A percentile compares a stretch with the other conserved stretches of the same genome.
phyloP scores from a whole-genome alignment of 1,284 basidiomycete genomes.

The Phylloboletellus chloephorus region DNA sequence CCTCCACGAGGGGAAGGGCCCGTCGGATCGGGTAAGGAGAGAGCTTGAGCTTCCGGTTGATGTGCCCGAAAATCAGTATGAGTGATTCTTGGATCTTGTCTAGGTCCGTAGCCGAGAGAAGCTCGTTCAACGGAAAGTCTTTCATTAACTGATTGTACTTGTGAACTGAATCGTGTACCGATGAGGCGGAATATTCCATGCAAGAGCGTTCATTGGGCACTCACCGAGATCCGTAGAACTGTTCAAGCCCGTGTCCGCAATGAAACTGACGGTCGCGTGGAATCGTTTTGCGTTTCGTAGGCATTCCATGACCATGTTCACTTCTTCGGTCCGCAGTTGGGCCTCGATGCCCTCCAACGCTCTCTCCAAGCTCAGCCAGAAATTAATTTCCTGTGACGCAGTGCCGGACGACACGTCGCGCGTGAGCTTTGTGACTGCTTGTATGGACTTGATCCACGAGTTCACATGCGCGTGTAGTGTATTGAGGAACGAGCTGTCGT shows the following conservation, averaged over 20 bases:
- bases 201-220: constrained; percentile 21
- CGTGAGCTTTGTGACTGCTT: constrained; percentile 90
- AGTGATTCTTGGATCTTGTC: constrained; percentile 91
- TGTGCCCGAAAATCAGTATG: constrained; percentile 83
- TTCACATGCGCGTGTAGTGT: constrained; percentile 93
- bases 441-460: constrained; percentile 97
- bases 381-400: constrained; percentile 98
- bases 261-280: constrained; percentile 95
- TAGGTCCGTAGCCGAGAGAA: constrained; percentile 92
- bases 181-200: constrained; percentile 11
- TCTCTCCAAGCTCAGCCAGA: constrained; percentile 93
- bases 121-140: constrained; percentile 95
- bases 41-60: constrained; percentile 93
- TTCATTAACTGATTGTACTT: constrained; percentile 99
- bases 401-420: constrained; percentile 94
- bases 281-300: constrained; percentile 95
- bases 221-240: constrained; percentile 82
- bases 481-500: constrained; percentile 91
- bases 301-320: constrained; percentile 93
- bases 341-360: constrained; percentile 91
- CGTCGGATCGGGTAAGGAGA: constrained; percentile 96
- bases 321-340: constrained; percentile 88
- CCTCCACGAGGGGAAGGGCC: constrained; percentile 93
- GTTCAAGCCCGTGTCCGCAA: constrained; percentile 94
- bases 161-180: constrained; percentile 66